Base-by-base conservation (phyloP, 805 yeast genomes). In the Schizosaccharomyces japonicus region DNA sequence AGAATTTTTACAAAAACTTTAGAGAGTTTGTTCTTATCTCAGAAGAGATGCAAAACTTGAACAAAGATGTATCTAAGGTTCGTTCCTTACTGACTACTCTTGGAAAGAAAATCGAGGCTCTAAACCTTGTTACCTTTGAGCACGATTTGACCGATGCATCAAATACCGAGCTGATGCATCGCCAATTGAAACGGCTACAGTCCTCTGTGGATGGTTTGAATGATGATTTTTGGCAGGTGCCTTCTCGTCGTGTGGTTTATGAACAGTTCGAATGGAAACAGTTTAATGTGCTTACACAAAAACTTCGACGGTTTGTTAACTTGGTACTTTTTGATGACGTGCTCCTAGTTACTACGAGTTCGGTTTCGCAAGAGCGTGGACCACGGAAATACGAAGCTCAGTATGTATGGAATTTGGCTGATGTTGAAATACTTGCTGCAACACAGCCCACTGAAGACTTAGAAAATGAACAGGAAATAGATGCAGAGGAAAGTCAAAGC, bases 21-120 rank as follows among this genome's bases (percentile, higher is more conserved):
- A 29, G 17, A 3, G 46, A 42, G 21, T 42, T 23, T 26, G 46
- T 42, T 15, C 17, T 27, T 27, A 42, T 42, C 17, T 42, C 46
- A 15, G 19, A 28, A 5, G 46, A 42, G 29, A 30, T 42, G 6
- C 15, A 27, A 7, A 42, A 27, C 19, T 26, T 42, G 33, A 29
- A 19, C 23, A n/a, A n/a, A 27, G 46, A 42, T 5, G 6, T 42
- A n/a, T n/a, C 8, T 6, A 17, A 21, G 28, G 17, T 19, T 21
- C 17, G 23, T 2, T 36, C 42, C 6, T n/a, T 36, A 23, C n/a
- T 36, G 23, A 21, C 15, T 3, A 21, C 23, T 13, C 23, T 36
- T 25, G 42, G 23, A 27, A 21, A 17, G 10, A 23, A 36, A 10
- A 36, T 36, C 13, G 42, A 36, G 10, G 23, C 27, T 8, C 26